A percentile compares a stretch with the other conserved stretches of the same genome.
Conservation (phyloP, 768 basidiomycete species). For the Chalciporus chontae region DNA sequence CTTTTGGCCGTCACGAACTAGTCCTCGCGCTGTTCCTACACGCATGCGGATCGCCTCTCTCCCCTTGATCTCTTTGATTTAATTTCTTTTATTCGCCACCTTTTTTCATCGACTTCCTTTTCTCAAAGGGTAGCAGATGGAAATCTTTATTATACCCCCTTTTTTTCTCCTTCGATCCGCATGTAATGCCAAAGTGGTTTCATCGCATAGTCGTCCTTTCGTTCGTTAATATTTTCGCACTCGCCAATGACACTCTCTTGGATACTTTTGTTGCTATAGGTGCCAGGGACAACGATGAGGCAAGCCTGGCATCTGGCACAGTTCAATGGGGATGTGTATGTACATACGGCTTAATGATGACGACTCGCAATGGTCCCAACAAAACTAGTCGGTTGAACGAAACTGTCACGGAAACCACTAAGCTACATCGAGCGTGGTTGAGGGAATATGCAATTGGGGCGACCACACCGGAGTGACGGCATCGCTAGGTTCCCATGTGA, state of each 20-base stretch:
- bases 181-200: constrained; percentile 19
- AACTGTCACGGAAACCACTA: no score
- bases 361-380: background rate
- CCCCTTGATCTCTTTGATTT: constrained; percentile 9
- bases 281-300: background rate
- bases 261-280: background rate
- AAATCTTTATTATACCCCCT: constrained; percentile 16
- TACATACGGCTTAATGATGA: background rate
- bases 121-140: background rate
- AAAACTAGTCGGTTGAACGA: no score
- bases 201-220: constrained; percentile 1
- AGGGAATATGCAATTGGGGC: no score
- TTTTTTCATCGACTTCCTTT: background rate
- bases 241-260: background rate
- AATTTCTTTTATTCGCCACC: background rate
- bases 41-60: constrained; percentile 7
- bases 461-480: no score
- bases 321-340: background rate
- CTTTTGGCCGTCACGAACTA: constrained; percentile 3
- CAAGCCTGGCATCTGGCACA: background rate
- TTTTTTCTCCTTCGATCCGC: constrained; percentile 12
- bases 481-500: no score
- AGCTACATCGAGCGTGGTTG: no score
- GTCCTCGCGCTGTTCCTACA: constrained; percentile 2
- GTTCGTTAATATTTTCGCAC: background rate